A percentile compares a stretch with the other conserved stretches of the same genome.
These are phyloP conservation scores for Paramyrothecium roridum DNA, from an alignment of 2,329 filamentous ascomycete genomes.

Conservation along the genomic window DNA sequence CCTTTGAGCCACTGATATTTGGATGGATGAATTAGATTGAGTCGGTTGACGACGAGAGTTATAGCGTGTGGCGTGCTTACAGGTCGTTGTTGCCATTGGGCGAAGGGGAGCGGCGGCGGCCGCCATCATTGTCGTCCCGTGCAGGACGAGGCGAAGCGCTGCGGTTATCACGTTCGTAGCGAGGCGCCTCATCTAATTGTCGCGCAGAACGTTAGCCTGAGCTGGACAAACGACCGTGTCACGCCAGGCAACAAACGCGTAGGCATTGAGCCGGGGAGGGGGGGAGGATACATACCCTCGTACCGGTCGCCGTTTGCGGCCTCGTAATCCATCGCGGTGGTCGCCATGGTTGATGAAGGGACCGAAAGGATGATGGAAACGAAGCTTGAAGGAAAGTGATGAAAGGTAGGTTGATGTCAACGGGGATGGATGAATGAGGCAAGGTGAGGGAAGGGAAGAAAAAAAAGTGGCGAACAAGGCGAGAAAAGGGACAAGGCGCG, in stretches of 20 bases:
- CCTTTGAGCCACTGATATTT: conserved; percentile 43
- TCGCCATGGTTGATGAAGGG: conserved; percentile 45
- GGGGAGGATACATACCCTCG: conserved; percentile 49
- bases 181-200: conserved; percentile 57
- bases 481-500: background rate
- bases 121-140: conserved; percentile 59
- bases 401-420: conserved; percentile 18
- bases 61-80: conserved; percentile 11
- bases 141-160: conserved; percentile 61
- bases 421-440: conserved; percentile 15
- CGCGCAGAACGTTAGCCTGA: background rate
- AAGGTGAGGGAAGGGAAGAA: conserved; percentile 15
- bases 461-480: conserved; percentile 10
- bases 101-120: conserved; percentile 59
- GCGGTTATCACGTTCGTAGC: conserved; percentile 64
- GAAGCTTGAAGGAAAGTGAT: conserved; percentile 11
- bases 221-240: conserved; percentile 4
- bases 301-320: conserved; percentile 65
- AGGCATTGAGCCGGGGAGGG: background rate
- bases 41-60: background rate
- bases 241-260: conserved; percentile 1
- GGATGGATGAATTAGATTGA: conserved; percentile 5
- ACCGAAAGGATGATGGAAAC: conserved; percentile 9
- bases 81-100: conserved; percentile 45
- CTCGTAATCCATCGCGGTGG: conserved; percentile 69